A percentile compares a stretch with the other conserved stretches of the same genome.
phyloP scores from a whole-genome alignment of 768 basidiomycete species.

The Phaeolepiota aurea region DNA sequence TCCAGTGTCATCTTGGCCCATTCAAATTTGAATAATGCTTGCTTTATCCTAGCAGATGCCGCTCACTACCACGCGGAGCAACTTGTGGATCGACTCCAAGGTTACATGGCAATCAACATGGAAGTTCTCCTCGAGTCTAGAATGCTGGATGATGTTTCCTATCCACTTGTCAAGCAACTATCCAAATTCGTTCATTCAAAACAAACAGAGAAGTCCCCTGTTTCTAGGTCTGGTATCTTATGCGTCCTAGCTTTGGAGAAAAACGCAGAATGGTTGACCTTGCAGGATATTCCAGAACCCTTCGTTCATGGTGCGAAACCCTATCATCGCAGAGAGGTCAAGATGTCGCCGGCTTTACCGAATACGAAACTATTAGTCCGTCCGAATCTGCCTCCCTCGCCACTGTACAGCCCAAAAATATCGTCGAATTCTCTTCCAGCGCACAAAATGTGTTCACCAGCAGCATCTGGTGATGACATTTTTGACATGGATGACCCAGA shows the following conservation, averaged over 20 bases:
- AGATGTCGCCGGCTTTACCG: conserved; percentile 12
- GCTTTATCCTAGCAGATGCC: conserved; percentile 75
- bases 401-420: conserved; percentile 13
- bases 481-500: conserved; percentile 80
- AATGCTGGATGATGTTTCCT: conserved; percentile 70
- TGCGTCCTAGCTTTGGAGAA: conserved; percentile 47
- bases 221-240: conserved; percentile 49
- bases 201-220: conserved; percentile 61
- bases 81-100: conserved; percentile 64
- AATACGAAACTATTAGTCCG: conserved; percentile 7
- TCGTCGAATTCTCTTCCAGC: no score
- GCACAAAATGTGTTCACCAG: conserved; percentile 16
- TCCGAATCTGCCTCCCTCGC: conserved; percentile 10
- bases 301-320: conserved; percentile 25
- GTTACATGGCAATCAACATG: conserved; percentile 75
- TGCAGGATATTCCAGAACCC: conserved; percentile 59
- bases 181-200: conserved; percentile 42
- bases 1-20: conserved; percentile 64
- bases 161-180: conserved; percentile 59
- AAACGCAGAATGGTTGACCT: conserved; percentile 62
- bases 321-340: conserved; percentile 9
- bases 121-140: conserved; percentile 79
- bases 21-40: conserved; percentile 68
- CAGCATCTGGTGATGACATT: conserved; percentile 56
- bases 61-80: conserved; percentile 64